Conservation (phyloP, 495 filamentous ascomycete genomes). For the Trichodelitschia bisporula region DNA sequence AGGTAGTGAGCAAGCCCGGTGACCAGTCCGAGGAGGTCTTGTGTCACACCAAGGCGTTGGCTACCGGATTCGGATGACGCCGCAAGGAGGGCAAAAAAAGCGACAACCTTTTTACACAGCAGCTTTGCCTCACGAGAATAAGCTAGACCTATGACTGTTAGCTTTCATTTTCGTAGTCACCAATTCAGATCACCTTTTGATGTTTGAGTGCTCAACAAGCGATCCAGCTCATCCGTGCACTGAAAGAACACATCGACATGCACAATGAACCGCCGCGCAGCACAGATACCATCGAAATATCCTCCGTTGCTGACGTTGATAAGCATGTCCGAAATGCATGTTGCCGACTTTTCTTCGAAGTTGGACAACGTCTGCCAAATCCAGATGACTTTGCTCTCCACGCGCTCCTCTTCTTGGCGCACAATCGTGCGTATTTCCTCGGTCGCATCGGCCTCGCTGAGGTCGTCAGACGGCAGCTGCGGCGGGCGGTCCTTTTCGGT, state of each 20-base stretch:
- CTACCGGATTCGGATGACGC: constrained; percentile 71
- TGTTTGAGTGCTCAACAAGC: constrained; percentile 37
- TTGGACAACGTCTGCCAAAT: constrained; percentile 96
- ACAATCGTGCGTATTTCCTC: constrained; percentile 51
- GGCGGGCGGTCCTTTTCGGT: constrained; percentile 8
- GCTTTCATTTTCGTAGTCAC: constrained; percentile 38
- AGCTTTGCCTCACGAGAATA: constrained; percentile 91
- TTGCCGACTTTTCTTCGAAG: constrained; percentile 92
- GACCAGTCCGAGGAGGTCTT: constrained; percentile 83
- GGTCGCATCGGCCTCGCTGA: constrained; percentile 35
- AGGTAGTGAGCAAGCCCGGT: constrained; percentile 95
- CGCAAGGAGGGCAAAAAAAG: constrained; percentile 83
- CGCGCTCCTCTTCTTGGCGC: constrained; percentile 65
- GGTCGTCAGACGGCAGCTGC: constrained; percentile 19
- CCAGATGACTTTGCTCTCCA: constrained; percentile 93
- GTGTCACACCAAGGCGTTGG: constrained; percentile 78
- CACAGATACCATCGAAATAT: constrained; percentile 82
- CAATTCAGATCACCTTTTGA: constrained; percentile 64
- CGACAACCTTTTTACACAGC: constrained; percentile 97
- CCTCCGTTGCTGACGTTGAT: constrained; percentile 96
- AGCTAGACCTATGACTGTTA: constrained; percentile 71
- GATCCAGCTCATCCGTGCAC: constrained; percentile 66
- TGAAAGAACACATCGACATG: constrained; percentile 86
- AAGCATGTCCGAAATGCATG: constrained; percentile 98
- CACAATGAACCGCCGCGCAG: constrained; percentile 90